Percentiles rank a stretch among this genome's conserved stretches.
phyloP scores from a whole-genome alignment of 192 early-diverging fungal genomes.

The Coemansia reversa region DNA sequence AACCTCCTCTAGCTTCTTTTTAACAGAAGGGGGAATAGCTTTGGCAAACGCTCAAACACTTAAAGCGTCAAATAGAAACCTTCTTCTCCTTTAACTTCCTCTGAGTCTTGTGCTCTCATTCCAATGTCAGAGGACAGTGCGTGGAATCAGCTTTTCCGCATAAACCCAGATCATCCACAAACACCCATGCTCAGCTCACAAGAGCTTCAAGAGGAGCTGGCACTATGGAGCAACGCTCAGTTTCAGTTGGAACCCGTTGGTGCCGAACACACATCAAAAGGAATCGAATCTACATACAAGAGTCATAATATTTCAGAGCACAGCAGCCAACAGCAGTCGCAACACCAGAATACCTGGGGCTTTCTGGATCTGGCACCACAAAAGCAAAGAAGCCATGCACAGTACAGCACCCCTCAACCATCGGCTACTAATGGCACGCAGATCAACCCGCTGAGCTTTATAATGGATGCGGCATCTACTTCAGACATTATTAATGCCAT shows the following conservation, averaged over 20 bases:
- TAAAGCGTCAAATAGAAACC: not conserved
- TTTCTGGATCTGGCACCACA: conserved; percentile 11
- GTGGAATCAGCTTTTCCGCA: conserved; percentile 48
- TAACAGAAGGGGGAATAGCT: not conserved
- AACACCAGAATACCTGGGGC: conserved; percentile 5
- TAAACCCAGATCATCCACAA: conserved; percentile 58
- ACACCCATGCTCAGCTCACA: conserved; percentile 57
- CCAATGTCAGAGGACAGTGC: conserved; percentile 50
- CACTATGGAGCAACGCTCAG: conserved; percentile 68
- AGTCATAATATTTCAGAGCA: not conserved
- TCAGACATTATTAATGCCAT: conserved; percentile 36
- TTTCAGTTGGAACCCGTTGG: conserved; percentile 61
- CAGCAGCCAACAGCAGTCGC: conserved; percentile 7
- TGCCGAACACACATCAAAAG: conserved; percentile 12
- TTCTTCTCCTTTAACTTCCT: no score
- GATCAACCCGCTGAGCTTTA: conserved; percentile 34
- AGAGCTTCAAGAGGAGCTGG: conserved; percentile 65
- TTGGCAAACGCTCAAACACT: not conserved
- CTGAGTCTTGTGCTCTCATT: not conserved
- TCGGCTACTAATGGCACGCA: conserved; percentile 6
- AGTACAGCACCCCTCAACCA: not conserved
- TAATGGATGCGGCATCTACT: conserved; percentile 27
- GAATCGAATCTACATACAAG: conserved; percentile 1
- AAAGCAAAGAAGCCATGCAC: not conserved
- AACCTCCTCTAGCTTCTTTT: not conserved